phyloP scores from a whole-genome alignment of 75 land plant genomes.

The Picea sitchensis region DNA sequence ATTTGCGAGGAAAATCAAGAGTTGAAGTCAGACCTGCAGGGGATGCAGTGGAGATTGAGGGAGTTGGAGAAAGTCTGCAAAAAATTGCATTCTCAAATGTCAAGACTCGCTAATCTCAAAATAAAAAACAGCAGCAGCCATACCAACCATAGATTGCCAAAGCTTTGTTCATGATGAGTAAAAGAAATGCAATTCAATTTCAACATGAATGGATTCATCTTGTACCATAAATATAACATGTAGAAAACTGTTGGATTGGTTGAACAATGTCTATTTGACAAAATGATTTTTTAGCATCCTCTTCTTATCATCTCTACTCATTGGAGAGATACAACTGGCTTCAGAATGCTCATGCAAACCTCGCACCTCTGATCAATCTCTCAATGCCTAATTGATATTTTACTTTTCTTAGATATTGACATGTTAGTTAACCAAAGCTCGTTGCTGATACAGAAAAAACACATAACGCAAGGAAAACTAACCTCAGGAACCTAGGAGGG shows the following conservation, averaged over 20 bases:
- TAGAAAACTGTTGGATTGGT: not conserved
- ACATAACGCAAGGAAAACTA: no score
- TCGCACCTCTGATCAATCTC: no score
- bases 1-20: constrained; percentile 43
- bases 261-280: not conserved
- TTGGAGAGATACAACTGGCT: no score
- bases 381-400: no score
- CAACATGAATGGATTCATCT: not conserved
- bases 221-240: constrained; percentile 6
- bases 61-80: constrained; percentile 75
- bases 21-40: constrained; percentile 45
- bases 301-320: not conserved
- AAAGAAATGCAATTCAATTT: not conserved
- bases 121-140: constrained; percentile 10
- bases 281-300: not conserved
- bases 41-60: constrained; percentile 70
- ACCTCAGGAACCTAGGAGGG: no score
- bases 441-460: no score
- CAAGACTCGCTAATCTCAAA: constrained; percentile 46
- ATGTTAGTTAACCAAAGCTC: no score
- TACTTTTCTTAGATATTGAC: no score
- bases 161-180: constrained; percentile 42
- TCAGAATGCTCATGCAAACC: no score
- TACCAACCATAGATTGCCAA: constrained; percentile 33
- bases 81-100: constrained; percentile 62